A percentile compares a stretch with the other conserved stretches of the same genome.
Conservation (phyloP, 805 yeast genomes). For the Candida xyloterini region DNA sequence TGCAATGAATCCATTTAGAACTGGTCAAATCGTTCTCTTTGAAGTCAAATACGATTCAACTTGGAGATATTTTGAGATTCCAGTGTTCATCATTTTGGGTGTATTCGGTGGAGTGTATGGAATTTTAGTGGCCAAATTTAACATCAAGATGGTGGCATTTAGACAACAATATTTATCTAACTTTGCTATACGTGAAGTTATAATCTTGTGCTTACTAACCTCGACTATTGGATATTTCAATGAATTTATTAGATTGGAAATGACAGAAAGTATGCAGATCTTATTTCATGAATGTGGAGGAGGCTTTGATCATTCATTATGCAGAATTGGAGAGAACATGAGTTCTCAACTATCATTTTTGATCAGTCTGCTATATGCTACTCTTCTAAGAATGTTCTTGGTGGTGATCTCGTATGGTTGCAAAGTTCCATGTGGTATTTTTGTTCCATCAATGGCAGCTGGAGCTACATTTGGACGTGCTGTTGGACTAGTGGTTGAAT, state of each 20-base stretch:
- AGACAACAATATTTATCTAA: slow-evolving; percentile 63
- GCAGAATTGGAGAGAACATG: slow-evolving; percentile 30
- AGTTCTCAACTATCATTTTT: slow-evolving; percentile 36
- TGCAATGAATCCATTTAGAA: slow-evolving; percentile 83
- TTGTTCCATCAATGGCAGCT: slow-evolving; percentile 95
- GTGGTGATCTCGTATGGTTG: slow-evolving; percentile 88
- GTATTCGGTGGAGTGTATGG: slow-evolving; percentile 92
- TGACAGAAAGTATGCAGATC: slow-evolving; percentile 93
- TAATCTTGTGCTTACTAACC: slow-evolving; percentile 62
- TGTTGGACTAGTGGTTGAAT: slow-evolving; percentile 69
- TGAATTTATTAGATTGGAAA: slow-evolving; percentile 75
- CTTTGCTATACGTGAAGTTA: slow-evolving; percentile 68
- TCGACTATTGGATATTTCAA: slow-evolving; percentile 80
- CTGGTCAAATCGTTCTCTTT: slow-evolving; percentile 91
- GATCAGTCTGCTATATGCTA: slow-evolving; percentile 62
- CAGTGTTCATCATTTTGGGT: slow-evolving; percentile 76
- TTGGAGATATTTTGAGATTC: slow-evolving; percentile 86
- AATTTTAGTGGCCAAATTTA: slow-evolving; percentile 67
- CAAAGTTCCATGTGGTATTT: slow-evolving; percentile 95
- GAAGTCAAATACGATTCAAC: slow-evolving; percentile 82
- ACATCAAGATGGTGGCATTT: slow-evolving; percentile 72
- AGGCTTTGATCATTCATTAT: slow-evolving; percentile 37
- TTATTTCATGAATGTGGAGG: slow-evolving; percentile 78
- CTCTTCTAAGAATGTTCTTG: slow-evolving; percentile 63
- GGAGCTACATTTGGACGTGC: slow-evolving; percentile 95